phyloP scores from a whole-genome alignment of 805 yeast species.

The Candida succiphila region DNA sequence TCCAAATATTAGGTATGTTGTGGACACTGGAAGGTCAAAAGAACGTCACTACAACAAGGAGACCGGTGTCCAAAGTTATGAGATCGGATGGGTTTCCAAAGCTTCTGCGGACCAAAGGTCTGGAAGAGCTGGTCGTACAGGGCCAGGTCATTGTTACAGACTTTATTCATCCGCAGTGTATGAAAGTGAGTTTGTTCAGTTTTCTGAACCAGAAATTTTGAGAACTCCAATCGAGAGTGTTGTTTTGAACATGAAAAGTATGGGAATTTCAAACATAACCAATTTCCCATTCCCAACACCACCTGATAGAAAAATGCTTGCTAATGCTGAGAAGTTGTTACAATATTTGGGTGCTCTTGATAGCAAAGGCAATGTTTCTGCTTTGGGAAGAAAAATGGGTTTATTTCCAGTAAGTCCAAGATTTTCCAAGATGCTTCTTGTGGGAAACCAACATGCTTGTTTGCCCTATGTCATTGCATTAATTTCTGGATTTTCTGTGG shows the following conservation, averaged over 20 bases:
- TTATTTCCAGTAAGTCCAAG: constrained; percentile 90
- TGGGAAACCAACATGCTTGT: constrained; percentile 82
- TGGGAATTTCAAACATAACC: constrained; percentile 86
- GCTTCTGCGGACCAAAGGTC: constrained; percentile 94
- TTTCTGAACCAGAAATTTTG: constrained; percentile 80
- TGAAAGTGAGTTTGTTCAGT: constrained; percentile 76
- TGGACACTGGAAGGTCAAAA: constrained; percentile 91
- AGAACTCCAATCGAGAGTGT: constrained; percentile 96
- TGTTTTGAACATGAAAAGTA: constrained; percentile 90
- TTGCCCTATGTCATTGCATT: constrained; percentile 83
- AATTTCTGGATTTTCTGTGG: constrained; percentile 88
- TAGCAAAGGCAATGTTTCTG: constrained; percentile 48
- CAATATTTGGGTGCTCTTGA: constrained; percentile 72
- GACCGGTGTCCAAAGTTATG: constrained; percentile 89
- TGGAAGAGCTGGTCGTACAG: constrained; percentile 98
- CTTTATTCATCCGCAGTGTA: constrained; percentile 88
- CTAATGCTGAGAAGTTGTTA: constrained; percentile 58
- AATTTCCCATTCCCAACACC: constrained; percentile 95
- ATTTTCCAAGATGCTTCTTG: constrained; percentile 78
- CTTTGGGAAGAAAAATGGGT: constrained; percentile 78
- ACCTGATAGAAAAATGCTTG: constrained; percentile 55
- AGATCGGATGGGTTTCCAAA: constrained; percentile 84
- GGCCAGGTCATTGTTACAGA: constrained; percentile 96
- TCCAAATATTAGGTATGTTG: constrained; percentile 90
- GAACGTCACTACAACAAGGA: constrained; percentile 75